Evolutionary conservation across 345 rosid species (phyloP).

Genomic region (Acer saccharum): DNA sequence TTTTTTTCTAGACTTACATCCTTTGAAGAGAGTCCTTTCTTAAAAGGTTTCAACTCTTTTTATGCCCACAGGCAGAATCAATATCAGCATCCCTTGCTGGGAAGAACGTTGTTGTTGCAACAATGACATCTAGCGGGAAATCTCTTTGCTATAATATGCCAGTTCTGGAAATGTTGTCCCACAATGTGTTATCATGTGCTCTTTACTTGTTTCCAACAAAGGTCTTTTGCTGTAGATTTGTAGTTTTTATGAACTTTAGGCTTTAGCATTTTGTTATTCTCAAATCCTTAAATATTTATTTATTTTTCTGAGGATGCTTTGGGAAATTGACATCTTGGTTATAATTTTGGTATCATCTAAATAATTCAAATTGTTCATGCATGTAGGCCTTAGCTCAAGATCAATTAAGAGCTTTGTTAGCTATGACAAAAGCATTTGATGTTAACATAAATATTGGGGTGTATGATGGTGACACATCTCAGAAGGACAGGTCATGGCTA

Average conservation of each 20-base stretch:
- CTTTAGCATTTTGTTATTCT: conserved; percentile 1
- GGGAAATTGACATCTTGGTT: neutral
- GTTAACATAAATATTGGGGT: conserved; percentile 60
- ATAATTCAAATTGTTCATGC: conserved; percentile 22
- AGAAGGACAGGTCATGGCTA: conserved; percentile 64
- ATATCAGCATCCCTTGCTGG: conserved; percentile 69
- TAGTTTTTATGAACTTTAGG: conserved; percentile 11
- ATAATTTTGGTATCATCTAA: neutral
- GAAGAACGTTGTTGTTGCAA: conserved; percentile 85
- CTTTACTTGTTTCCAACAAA: conserved; percentile 92
- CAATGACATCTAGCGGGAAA: conserved; percentile 98
- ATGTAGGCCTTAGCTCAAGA: conserved; percentile 96
- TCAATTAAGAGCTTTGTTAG: conserved; percentile 72
- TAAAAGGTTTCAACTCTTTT: conserved; percentile 15
- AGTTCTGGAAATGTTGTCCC: conserved; percentile 75
- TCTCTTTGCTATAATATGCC: conserved; percentile 97
- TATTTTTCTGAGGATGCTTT: neutral
- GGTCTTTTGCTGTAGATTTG: conserved; percentile 42
- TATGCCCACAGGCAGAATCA: conserved; percentile 69
- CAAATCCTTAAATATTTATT: neutral
- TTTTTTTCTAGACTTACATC: conserved; percentile 9
- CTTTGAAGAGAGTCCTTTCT: conserved; percentile 17
- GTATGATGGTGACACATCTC: conserved; percentile 94
- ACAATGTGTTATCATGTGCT: conserved; percentile 73
- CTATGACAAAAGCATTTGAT: conserved; percentile 51